phyloP scores from a whole-genome alignment of 108 stramenopile species.

The Nitzschia putrida region DNA sequence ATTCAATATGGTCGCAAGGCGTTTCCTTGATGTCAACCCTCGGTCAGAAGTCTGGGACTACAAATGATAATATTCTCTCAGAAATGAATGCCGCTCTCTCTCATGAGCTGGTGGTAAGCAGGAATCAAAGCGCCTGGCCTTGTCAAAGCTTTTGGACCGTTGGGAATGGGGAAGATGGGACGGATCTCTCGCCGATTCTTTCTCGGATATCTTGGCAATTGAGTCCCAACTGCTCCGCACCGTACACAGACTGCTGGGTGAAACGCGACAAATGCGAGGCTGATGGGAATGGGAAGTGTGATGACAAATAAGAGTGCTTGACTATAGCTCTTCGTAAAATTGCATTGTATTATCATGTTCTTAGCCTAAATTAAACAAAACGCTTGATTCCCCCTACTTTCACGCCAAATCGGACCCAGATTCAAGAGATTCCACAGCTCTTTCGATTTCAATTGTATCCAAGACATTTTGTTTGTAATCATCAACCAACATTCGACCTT shows the following conservation, averaged over 20 bases:
- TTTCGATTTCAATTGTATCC: background rate
- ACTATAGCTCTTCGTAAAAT: background rate
- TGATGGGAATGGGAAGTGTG: conserved; percentile 57
- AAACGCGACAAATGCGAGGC: conserved; percentile 75
- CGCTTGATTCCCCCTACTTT: no score
- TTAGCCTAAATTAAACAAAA: background rate
- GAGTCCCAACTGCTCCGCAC: conserved; percentile 70
- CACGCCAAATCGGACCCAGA: no score
- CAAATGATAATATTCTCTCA: conserved; percentile 30
- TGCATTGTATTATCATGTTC: background rate
- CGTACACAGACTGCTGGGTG: conserved; percentile 63
- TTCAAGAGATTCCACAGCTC: no score
- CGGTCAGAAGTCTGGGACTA: no score
- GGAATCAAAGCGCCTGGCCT: conserved; percentile 70
- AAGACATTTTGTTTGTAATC: background rate
- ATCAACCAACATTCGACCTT: background rate
- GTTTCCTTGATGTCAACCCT: conserved; percentile 8
- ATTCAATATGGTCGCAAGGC: conserved; percentile 12
- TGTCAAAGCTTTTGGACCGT: conserved; percentile 80
- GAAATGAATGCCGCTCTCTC: conserved; percentile 50
- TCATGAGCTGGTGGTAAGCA: conserved; percentile 58
- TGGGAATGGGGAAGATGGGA: conserved; percentile 32
- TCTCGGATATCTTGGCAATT: conserved; percentile 41
- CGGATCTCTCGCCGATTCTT: conserved; percentile 27
- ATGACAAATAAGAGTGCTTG: conserved; percentile 1